A percentile compares a stretch with the other conserved stretches of the same genome.
Evolutionary conservation across 768 basidiomycete species (phyloP).

Genomic region (Austroboletus festivus): DNA sequence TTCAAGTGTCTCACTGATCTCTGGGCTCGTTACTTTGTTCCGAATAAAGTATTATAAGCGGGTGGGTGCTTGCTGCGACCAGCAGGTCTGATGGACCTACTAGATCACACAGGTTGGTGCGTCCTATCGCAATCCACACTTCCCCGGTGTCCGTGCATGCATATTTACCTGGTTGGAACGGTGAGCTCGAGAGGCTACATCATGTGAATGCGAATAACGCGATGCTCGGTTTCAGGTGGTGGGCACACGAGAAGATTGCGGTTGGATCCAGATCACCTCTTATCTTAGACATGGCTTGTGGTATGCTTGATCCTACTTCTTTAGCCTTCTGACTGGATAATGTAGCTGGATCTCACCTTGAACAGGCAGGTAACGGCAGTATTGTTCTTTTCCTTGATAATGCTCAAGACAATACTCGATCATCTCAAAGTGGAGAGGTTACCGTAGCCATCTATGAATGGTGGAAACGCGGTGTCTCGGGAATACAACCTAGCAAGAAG

Average conservation of each 20-base stretch:
- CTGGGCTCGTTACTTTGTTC: constrained; percentile 4
- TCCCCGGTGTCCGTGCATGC: constrained; percentile 58
- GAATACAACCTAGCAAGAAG: constrained; percentile 19
- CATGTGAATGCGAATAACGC: constrained; percentile 1
- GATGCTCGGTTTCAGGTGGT: constrained; percentile 23
- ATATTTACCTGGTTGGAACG: constrained; percentile 52
- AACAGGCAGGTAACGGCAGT: constrained; percentile 27
- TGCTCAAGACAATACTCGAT: not conserved
- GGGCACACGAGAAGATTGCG: constrained; percentile 15
- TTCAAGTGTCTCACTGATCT: too few species aligned
- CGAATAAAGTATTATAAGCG: constrained; percentile 27
- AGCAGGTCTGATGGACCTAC: too few species aligned
- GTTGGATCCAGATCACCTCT: constrained; percentile 17
- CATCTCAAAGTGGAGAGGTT: constrained; percentile 53
- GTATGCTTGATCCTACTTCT: constrained; percentile 11
- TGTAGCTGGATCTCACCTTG: not conserved
- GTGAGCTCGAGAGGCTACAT: constrained; percentile 25
- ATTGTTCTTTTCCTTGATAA: too few species aligned
- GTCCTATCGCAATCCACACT: constrained; percentile 72
- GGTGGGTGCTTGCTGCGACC: too few species aligned
- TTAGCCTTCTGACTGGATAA: not conserved
- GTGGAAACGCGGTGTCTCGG: constrained; percentile 42
- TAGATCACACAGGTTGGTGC: constrained; percentile 45
- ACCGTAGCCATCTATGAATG: constrained; percentile 60
- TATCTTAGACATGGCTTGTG: constrained; percentile 31